phyloP scores from a whole-genome alignment of 805 yeast species.

The Cyberlindnera misumaiensis region DNA sequence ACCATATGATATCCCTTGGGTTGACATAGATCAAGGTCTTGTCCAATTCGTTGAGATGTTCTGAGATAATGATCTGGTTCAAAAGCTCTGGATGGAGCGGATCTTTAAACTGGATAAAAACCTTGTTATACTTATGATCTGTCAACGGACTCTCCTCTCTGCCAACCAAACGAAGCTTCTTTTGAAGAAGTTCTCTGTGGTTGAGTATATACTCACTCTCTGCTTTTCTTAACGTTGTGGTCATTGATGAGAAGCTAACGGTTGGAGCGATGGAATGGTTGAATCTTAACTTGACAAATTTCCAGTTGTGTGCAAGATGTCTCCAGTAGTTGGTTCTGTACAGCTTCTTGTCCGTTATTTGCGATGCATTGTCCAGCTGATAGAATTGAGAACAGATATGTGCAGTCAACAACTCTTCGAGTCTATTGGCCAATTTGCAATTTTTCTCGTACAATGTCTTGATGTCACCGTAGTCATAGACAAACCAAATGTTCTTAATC shows the following conservation, averaged over 20 bases:
- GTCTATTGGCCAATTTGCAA: constrained; percentile 20
- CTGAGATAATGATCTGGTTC: constrained; percentile 47
- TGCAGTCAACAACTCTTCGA: constrained; percentile 36
- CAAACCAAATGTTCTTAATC: constrained; percentile 53
- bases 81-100: constrained; percentile 56
- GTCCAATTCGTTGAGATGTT: constrained; percentile 36
- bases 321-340: constrained; percentile 1
- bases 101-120: constrained; percentile 56
- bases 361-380: background rate
- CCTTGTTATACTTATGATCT: constrained; percentile 32
- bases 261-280: background rate
- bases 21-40: constrained; percentile 45
- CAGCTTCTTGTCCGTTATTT: background rate
- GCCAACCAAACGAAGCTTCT: constrained; percentile 10
- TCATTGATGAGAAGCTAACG: background rate
- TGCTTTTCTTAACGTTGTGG: background rate
- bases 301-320: constrained; percentile 1
- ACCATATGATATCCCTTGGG: constrained; percentile 70
- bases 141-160: constrained; percentile 20
- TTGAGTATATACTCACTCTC: constrained; percentile 6
- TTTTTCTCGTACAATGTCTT: constrained; percentile 26
- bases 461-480: constrained; percentile 37
- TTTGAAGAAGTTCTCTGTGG: constrained; percentile 5
- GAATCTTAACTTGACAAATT: background rate
- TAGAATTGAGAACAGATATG: constrained; percentile 22